These are phyloP conservation scores for Spergularia bocconei DNA, from an alignment of 148 eudicot species.

Conservation along the genomic window DNA sequence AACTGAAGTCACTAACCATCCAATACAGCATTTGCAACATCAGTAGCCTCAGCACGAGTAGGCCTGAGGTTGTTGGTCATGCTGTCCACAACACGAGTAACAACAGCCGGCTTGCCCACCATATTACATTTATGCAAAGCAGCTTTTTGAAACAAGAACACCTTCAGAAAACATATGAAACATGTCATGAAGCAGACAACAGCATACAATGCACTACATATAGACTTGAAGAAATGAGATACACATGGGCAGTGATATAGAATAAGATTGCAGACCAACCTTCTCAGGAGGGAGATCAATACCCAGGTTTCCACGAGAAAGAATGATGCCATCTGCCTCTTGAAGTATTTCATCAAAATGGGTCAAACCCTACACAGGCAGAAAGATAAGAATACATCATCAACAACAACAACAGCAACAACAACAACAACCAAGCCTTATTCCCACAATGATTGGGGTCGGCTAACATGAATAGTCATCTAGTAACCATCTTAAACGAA, in stretches of 20 bases:
- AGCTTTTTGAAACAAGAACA: constrained; percentile 92
- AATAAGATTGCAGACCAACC: constrained; percentile 40
- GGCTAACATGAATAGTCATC: too few species aligned
- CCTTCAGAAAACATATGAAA: constrained; percentile 41
- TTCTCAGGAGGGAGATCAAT: constrained; percentile 97
- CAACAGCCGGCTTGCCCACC: constrained; percentile 97
- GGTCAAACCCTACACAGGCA: constrained; percentile 59
- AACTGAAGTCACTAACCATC: constrained; percentile 52
- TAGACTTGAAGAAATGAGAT: neutral
- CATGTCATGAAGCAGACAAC: neutral
- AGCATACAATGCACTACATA: neutral
- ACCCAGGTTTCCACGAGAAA: constrained; percentile 98
- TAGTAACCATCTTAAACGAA: neutral
- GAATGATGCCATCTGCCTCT: constrained; percentile 96
- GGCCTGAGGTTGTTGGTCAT: constrained; percentile 97
- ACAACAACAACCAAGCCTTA: too few species aligned
- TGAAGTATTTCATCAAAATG: constrained; percentile 94
- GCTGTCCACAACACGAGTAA: constrained; percentile 97
- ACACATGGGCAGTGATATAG: neutral
- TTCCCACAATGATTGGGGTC: too few species aligned
- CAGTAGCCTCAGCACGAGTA: constrained; percentile 99
- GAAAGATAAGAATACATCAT: neutral
- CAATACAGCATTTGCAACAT: constrained; percentile 96
- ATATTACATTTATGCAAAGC: constrained; percentile 93
- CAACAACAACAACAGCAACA: too few species aligned